These are phyloP conservation scores for Entomophthora muscae DNA, from an alignment of 371 early-diverging fungal genomes.

Conservation along the genomic window DNA sequence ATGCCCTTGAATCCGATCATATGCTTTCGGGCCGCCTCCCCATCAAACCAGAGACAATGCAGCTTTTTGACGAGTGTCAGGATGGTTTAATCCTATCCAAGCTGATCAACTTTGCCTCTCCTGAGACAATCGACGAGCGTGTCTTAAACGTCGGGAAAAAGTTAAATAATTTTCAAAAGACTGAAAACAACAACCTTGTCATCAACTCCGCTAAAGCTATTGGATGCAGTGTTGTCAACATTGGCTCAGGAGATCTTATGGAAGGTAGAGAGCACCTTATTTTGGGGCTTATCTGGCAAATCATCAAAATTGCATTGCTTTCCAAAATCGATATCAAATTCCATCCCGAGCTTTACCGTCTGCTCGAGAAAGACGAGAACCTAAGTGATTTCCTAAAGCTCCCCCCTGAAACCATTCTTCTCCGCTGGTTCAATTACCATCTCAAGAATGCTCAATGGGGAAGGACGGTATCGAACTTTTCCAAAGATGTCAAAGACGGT, in stretches of 20 bases:
- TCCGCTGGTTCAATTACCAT: constrained; percentile 97
- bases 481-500: constrained; percentile 80
- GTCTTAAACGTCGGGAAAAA: constrained; percentile 74
- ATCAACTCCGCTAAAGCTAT: constrained; percentile 96
- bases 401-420: constrained; percentile 83
- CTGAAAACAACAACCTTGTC: constrained; percentile 94
- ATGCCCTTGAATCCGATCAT: constrained; percentile 55
- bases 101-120: constrained; percentile 87
- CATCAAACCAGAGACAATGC: constrained; percentile 83
- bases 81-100: constrained; percentile 92
- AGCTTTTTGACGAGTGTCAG: constrained; percentile 76
- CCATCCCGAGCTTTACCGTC: constrained; percentile 90
- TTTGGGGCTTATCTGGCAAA: constrained; percentile 93
- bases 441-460: constrained; percentile 80
- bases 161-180: constrained; percentile 79
- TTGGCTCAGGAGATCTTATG: constrained; percentile 84
- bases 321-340: constrained; percentile 89
- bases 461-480: constrained; percentile 76
- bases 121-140: constrained; percentile 95
- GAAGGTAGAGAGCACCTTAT: constrained; percentile 88
- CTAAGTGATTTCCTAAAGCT: constrained; percentile 78
- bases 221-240: constrained; percentile 90
- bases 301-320: constrained; percentile 87
- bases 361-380: constrained; percentile 80
- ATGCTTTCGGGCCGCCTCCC: constrained; percentile 73